phyloP scores from a whole-genome alignment of 495 filamentous ascomycete genomes.

The Aspergillus baeticus region DNA sequence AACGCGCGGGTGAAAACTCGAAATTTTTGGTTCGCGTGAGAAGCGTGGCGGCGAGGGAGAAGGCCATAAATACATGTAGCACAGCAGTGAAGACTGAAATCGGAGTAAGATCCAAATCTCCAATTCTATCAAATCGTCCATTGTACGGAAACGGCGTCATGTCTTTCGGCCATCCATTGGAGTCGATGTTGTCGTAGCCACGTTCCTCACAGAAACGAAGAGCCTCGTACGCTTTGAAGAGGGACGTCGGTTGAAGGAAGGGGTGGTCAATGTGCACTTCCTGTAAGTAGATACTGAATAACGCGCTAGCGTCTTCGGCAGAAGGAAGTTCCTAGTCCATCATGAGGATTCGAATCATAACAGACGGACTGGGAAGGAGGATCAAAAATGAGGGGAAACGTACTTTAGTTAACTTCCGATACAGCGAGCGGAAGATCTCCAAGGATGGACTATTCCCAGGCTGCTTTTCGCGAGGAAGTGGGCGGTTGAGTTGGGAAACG shows the following conservation, averaged over 20 bases:
- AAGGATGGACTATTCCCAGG: neutral
- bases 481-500: neutral
- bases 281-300: conserved; percentile 23
- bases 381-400: no score
- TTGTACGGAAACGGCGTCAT: conserved; percentile 20
- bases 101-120: conserved; percentile 8
- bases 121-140: conserved; percentile 10
- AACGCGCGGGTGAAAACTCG: conserved; percentile 20
- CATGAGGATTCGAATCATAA: neutral
- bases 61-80: conserved; percentile 23
- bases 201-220: conserved; percentile 15
- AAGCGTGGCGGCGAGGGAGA: conserved; percentile 24
- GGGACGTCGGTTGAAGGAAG: conserved; percentile 20
- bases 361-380: no score
- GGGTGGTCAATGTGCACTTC: conserved; percentile 27
- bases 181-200: conserved; percentile 14
- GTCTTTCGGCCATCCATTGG: conserved; percentile 20
- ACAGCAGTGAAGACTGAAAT: conserved; percentile 21
- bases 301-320: conserved; percentile 13
- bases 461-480: neutral
- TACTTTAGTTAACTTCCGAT: no score
- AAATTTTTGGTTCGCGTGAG: conserved; percentile 26
- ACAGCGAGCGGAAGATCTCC: no score
- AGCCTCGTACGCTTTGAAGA: conserved; percentile 23
- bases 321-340: conserved; percentile 18